Evolutionary conservation across 1,284 basidiomycete species (phyloP), one percentile per base, ranked within the genome.

Genomic region (Ganoderma meredithae): DNA sequence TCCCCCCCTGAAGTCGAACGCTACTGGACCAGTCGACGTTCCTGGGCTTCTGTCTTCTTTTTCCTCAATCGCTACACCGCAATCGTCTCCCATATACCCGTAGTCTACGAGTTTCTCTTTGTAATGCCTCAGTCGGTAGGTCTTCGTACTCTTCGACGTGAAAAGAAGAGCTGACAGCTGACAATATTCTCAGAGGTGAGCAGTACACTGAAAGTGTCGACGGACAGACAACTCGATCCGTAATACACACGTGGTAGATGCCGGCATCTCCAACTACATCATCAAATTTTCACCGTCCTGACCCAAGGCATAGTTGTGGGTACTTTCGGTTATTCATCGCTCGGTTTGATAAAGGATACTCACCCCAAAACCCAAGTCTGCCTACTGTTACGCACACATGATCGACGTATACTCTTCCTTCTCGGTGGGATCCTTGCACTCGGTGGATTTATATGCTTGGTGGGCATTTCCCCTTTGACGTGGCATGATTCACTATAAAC

Each of bases 1-100:
- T 73, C 71, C 15, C 79, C 79, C 72, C 27, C 76, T 56, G 63
- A 78, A 72, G 62, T 79, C 67, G 71, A 43, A 52, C 43, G 43
- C 1, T 67, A 40, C 31, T 62, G 63, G 62, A 61, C 41, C 40
- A 8, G 22, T 19, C 25, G 44, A 19, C 53, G 40, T 19, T 43
- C 47, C 15, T 52, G 44, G 22, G 19, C 49, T 15, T 60, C 43
- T 6, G 47, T 68, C 65, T 61, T 71, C 60, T 36, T 61, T 63
- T 58, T 63, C 68, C 43, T 61, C 31, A 22, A 63, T 31, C 64
- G 65, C 33, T 66, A 66, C 27, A 33, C n/a, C 6, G 7, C 25
- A 7, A 10, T 66, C 5, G 40, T 66, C 12, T 41, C 31, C 15
- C 49, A 55, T 53, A 49, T 62, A 5, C 65, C 60, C 8, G 41